A percentile compares a stretch with the other conserved stretches of the same genome.
Evolutionary conservation across 768 basidiomycete species (phyloP).

Genomic region (Trametes cubensis): DNA sequence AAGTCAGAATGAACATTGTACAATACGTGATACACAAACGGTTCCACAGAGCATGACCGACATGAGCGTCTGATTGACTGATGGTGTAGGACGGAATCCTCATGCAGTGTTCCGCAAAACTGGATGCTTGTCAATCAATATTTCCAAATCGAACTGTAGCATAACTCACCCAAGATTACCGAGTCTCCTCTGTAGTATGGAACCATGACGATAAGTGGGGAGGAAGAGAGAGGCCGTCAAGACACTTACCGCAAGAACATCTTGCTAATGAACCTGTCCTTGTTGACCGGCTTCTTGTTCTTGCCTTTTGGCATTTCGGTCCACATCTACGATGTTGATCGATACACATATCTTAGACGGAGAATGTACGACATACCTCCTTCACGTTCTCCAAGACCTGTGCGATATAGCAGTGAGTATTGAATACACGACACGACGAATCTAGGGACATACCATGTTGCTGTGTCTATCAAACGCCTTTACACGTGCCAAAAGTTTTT

Average conservation of each 20-base stretch:
- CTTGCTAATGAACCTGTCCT: slow-evolving; percentile 99
- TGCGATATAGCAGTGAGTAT: slow-evolving; percentile 9
- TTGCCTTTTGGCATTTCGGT: slow-evolving; percentile 97
- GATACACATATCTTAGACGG: background rate
- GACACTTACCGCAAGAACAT: slow-evolving; percentile 86
- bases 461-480: slow-evolving; percentile 99
- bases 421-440: too few species aligned
- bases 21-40: slow-evolving; percentile 22
- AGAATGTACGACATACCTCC: slow-evolving; percentile 58
- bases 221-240: background rate
- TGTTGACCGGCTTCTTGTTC: slow-evolving; percentile 98
- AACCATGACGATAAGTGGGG: slow-evolving; percentile 21
- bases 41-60: slow-evolving; percentile 12
- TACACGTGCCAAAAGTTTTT: slow-evolving; percentile 92
- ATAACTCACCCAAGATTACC: slow-evolving; percentile 86
- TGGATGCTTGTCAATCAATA: slow-evolving; percentile 39
- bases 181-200: slow-evolving; percentile 78
- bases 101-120: slow-evolving; percentile 59
- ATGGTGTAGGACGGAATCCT: background rate
- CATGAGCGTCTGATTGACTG: slow-evolving; percentile 1
- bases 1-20: slow-evolving; percentile 16
- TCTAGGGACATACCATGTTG: slow-evolving; percentile 76
- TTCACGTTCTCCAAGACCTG: slow-evolving; percentile 98
- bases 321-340: slow-evolving; percentile 78
- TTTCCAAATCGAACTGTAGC: slow-evolving; percentile 17